Evolutionary conservation across 805 yeast species (phyloP), one percentile per base, ranked within the genome.

Genomic region (Wickerhamiella domercqiae): DNA sequence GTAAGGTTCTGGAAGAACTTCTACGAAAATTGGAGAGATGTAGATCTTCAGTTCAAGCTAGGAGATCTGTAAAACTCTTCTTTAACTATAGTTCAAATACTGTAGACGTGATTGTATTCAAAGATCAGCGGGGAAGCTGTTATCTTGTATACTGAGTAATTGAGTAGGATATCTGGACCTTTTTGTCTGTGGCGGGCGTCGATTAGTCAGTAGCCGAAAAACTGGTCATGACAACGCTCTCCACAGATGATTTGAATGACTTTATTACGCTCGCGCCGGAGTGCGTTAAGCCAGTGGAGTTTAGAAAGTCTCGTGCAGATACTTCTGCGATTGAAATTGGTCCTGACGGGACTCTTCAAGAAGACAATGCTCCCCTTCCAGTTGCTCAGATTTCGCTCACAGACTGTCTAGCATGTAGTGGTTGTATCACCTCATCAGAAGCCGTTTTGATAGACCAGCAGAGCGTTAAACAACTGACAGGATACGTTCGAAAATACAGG

Each of bases 371-470:
- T 33, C 71, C 70, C 34, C 57, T 60, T 3, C 41, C 47, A 13
- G 47, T 83, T 37, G 97, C 96, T 0, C 87, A 80, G 45, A 87
- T 90, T 34, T 78, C 90, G 1, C 60, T 90, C 36, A 76, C 84
- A 15, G 98, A 90, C 61, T 90, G 98, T 58, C 63, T 90, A 38
- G 98, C 98, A 0, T 90, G 98, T 53, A 75, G 93, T 6, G 98
- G 98, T 0, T 90, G 98, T 56, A 83, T 90, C 38, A 90, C 98
- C 0, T 80, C 94, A 3, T 93, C 95, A n/a, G 98, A 90, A 54
- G 94, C 87, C 44, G 83, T 90, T 5, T 61, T 90, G 33, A 78
- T 90, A 29, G 82, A 94, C 2, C 77, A 82, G 46, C 98, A 90
- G 55, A 80, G 93, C 28, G 93, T 86, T 49, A 71, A 70, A 17